Conservation (phyloP, 1,284 basidiomycete species). For the Vanrija pseudolonga region DNA sequence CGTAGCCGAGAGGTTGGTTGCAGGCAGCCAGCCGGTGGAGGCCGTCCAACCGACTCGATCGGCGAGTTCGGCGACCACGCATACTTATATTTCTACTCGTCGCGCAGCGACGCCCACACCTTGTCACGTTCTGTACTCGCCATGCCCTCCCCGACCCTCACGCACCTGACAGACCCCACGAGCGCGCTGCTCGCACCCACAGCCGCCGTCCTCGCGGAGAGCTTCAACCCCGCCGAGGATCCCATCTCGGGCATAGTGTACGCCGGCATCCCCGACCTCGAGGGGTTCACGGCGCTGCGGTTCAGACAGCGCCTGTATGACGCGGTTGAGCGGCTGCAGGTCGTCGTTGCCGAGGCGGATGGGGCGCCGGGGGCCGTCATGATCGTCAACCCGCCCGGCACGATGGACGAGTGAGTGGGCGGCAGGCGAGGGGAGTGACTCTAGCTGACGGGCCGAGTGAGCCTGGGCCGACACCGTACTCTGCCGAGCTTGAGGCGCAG, state of each 20-base stretch:
- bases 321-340: not conserved
- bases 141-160: too few relatives aligned
- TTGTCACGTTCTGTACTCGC: too few relatives aligned
- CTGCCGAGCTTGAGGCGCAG: not conserved
- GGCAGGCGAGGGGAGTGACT: not conserved
- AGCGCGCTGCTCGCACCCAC: not conserved
- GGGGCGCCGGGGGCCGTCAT: not conserved
- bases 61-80: too few relatives aligned
- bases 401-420: not conserved
- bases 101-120: too few relatives aligned
- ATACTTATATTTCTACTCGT: too few relatives aligned
- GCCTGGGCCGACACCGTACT: slow-evolving; percentile 2
- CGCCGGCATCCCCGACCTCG: not conserved
- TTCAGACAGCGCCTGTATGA: slow-evolving; percentile 1
- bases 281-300: not conserved
- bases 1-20: too few relatives aligned
- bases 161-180: too few relatives aligned
- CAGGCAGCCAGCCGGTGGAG: too few relatives aligned
- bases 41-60: too few relatives aligned
- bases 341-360: not conserved
- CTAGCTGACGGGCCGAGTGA: not conserved
- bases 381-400: slow-evolving; percentile 1
- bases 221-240: slow-evolving; percentile 2
- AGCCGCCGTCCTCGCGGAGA: slow-evolving; percentile 1
- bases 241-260: slow-evolving; percentile 2